These are phyloP conservation scores for Acer yangbiense DNA, from an alignment of 345 rosid genomes.

Conservation along the genomic window DNA sequence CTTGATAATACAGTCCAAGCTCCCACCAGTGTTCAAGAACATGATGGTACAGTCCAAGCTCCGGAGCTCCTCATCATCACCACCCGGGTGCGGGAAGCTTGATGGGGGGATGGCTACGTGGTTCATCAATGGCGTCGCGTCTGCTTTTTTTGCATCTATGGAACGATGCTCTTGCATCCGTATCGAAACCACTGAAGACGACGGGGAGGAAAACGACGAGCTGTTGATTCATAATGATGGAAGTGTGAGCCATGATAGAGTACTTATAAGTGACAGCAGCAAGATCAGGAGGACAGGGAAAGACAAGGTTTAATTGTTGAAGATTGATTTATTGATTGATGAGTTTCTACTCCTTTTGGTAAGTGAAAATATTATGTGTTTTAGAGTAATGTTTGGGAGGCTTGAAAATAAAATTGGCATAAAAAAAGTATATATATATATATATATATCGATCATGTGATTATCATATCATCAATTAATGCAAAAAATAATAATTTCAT, in stretches of 20 bases:
- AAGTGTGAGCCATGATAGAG: slow-evolving; percentile 22
- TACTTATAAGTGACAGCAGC: slow-evolving; percentile 7
- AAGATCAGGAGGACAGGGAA: slow-evolving; percentile 37
- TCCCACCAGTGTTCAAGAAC: too few species aligned
- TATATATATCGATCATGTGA: too few species aligned
- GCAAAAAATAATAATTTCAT: slow-evolving; percentile 1
- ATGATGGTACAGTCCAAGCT: slow-evolving; percentile 14
- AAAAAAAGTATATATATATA: too few species aligned
- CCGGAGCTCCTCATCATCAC: slow-evolving; percentile 22
- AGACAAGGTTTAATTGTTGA: slow-evolving; percentile 9
- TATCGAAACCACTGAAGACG: slow-evolving; percentile 55
- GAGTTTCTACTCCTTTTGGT: not conserved
- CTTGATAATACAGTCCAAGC: too few species aligned
- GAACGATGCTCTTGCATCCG: slow-evolving; percentile 67
- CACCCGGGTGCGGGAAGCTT: slow-evolving; percentile 43
- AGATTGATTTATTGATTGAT: slow-evolving; percentile 18
- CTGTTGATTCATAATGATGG: slow-evolving; percentile 57
- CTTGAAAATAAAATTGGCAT: not conserved
- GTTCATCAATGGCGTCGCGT: slow-evolving; percentile 56
- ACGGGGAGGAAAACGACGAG: slow-evolving; percentile 51
- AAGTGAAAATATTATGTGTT: not conserved
- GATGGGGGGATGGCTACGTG: slow-evolving; percentile 69
- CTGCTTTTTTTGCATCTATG: slow-evolving; percentile 61
- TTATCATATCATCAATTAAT: slow-evolving; percentile 1
- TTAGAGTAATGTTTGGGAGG: not conserved